Evolutionary conservation across 2,329 filamentous ascomycete species (phyloP).

Genomic region (Beauveria sp.): DNA sequence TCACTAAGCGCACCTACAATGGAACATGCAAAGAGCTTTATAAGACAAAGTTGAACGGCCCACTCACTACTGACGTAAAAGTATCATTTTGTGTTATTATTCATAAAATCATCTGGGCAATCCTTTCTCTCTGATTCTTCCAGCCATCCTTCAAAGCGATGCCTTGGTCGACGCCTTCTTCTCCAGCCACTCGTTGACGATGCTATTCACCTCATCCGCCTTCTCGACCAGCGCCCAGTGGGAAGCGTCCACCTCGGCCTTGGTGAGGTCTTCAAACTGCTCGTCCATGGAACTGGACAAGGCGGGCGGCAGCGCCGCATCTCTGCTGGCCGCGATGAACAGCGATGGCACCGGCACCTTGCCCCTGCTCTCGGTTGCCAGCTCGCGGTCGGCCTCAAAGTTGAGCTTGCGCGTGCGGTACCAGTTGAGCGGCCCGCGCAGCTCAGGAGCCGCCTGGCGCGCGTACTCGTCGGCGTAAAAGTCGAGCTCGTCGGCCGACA

Average conservation of each 20-base stretch:
- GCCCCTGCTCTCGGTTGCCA: conserved; percentile 28
- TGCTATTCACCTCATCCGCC: conserved; percentile 59
- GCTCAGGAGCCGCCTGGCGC: conserved; percentile 46
- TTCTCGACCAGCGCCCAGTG: conserved; percentile 84
- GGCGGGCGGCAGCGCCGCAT: conserved; percentile 62
- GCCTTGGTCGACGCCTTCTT: conserved; percentile 22
- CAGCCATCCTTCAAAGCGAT: conserved; percentile 15
- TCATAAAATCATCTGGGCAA: too few relatives aligned
- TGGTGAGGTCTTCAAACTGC: conserved; percentile 56
- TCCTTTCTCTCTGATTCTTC: too few relatives aligned
- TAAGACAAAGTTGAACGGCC: background rate
- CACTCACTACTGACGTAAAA: too few relatives aligned
- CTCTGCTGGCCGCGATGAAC: conserved; percentile 65
- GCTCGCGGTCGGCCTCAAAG: conserved; percentile 53
- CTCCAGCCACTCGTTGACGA: conserved; percentile 61
- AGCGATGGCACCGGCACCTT: conserved; percentile 56
- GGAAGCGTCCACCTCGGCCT: conserved; percentile 55
- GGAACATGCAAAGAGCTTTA: background rate
- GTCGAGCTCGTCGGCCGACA: conserved; percentile 64
- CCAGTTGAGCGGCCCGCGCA: conserved; percentile 81
- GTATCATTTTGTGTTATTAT: too few relatives aligned
- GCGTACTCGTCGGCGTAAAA: conserved; percentile 68
- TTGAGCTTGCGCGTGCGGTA: conserved; percentile 71
- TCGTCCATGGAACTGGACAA: conserved; percentile 67
- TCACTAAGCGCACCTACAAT: background rate